phyloP scores from a whole-genome alignment of 2,329 filamentous ascomycete genomes.

The Laburnicola sp. region DNA sequence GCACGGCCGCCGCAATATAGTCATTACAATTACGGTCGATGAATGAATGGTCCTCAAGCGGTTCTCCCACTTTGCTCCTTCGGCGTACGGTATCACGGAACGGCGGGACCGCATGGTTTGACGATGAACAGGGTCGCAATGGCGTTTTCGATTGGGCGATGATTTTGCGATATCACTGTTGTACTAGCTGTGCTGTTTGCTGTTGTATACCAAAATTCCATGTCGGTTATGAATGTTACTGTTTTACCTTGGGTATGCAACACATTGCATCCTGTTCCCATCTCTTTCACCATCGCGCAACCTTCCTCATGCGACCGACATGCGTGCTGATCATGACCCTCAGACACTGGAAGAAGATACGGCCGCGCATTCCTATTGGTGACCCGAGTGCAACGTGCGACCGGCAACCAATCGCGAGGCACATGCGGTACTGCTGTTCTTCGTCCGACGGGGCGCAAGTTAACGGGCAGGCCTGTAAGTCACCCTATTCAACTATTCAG shows the following conservation, averaged over 20 bases:
- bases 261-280: not conserved
- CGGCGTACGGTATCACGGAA: slow-evolving; percentile 2
- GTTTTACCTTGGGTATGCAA: too few relatives aligned
- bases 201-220: slow-evolving; percentile 12
- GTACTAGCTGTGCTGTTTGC: not conserved
- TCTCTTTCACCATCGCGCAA: slow-evolving; percentile 1
- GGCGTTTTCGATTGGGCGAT: slow-evolving; percentile 2
- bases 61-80: too few relatives aligned
- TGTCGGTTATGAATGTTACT: not conserved
- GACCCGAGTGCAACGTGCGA: not conserved
- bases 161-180: slow-evolving; percentile 15
- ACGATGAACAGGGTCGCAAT: not conserved
- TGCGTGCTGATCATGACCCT: slow-evolving; percentile 13
- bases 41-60: slow-evolving; percentile 1
- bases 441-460: slow-evolving; percentile 3
- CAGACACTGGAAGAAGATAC: not conserved
- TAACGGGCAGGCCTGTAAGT: too few relatives aligned
- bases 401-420: not conserved
- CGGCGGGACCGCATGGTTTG: not conserved
- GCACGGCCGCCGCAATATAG: slow-evolving; percentile 23
- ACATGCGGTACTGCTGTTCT: slow-evolving; percentile 2
- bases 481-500: too few relatives aligned
- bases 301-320: slow-evolving; percentile 1
- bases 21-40: slow-evolving; percentile 13
- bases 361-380: not conserved